phyloP scores from a whole-genome alignment of 208 protist species.

The Leishmania arabica region DNA sequence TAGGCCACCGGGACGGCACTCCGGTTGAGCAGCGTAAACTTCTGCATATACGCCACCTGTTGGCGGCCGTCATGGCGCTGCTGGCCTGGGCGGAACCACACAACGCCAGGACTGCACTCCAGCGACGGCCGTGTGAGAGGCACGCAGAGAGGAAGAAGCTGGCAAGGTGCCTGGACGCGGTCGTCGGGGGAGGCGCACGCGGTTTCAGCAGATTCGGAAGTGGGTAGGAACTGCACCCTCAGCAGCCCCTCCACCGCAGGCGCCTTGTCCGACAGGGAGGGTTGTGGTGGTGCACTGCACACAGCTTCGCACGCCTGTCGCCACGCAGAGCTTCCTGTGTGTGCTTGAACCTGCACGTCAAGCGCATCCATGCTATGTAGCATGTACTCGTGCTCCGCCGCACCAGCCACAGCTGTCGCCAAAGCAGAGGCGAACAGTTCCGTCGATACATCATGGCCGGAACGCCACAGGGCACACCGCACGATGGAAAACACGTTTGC shows the following conservation, averaged over 20 bases:
- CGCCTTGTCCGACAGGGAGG: not conserved
- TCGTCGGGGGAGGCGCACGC: not conserved
- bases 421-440: slow-evolving; percentile 1
- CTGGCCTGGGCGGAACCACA: slow-evolving; percentile 86
- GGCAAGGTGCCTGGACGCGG: slow-evolving; percentile 4
- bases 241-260: slow-evolving; percentile 22
- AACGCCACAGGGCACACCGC: slow-evolving; percentile 22
- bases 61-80: slow-evolving; percentile 71
- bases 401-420: not conserved
- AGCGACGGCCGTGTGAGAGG: slow-evolving; percentile 53
- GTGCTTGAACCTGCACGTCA: slow-evolving; percentile 47
- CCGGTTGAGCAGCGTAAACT: slow-evolving; percentile 60
- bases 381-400: slow-evolving; percentile 37
- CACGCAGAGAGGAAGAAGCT: slow-evolving; percentile 54
- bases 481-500: slow-evolving; percentile 22
- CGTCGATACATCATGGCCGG: slow-evolving; percentile 18
- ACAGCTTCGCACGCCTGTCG: slow-evolving; percentile 6
- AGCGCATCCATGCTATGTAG: slow-evolving; percentile 66
- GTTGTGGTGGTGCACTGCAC: not conserved
- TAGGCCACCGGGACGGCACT: slow-evolving; percentile 48
- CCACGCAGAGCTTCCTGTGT: slow-evolving; percentile 25
- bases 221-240: slow-evolving; percentile 31
- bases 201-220: not conserved
- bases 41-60: slow-evolving; percentile 68
- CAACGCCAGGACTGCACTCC: slow-evolving; percentile 40